These are phyloP conservation scores for Fusarium fujikuroi DNA, from an alignment of 2,329 filamentous ascomycete genomes.

Conservation along the genomic window DNA sequence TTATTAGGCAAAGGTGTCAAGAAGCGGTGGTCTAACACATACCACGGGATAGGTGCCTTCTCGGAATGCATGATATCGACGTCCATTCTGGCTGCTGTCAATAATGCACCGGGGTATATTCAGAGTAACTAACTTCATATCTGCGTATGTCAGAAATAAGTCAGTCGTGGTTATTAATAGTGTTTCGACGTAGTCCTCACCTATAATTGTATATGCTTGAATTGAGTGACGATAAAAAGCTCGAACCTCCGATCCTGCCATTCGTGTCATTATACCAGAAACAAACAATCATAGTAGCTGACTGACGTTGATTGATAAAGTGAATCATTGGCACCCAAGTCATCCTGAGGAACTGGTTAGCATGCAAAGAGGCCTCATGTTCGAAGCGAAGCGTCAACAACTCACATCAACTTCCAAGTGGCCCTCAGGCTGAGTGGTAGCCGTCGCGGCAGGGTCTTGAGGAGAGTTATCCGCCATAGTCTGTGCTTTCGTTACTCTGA, in stretches of 20 bases:
- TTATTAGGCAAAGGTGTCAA: not conserved
- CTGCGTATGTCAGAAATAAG: not conserved
- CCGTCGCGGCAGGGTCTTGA: not conserved
- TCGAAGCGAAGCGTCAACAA: not conserved
- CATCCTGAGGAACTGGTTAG: not conserved
- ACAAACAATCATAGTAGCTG: accelerated
- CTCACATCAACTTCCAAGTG: constrained; percentile 4
- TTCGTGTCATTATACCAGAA: not conserved
- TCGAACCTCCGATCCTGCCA: not conserved
- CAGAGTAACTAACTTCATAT: constrained; percentile 8
- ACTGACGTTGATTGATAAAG: not conserved
- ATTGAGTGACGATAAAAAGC: constrained; percentile 24
- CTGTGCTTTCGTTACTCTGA: not conserved
- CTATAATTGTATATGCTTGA: constrained; percentile 25
- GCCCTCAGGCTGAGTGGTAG: not conserved
- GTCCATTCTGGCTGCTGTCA: not conserved
- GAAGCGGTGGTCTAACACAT: accelerated
- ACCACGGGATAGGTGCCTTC: constrained; percentile 25
- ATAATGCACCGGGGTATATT: not conserved
- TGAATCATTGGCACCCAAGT: not conserved
- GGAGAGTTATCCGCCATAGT: not conserved
- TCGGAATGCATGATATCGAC: constrained; percentile 29
- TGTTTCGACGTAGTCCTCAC: not conserved
- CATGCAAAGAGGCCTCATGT: accelerated
- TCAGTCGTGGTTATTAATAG: accelerated